Base-by-base conservation (phyloP, 1,139 yeast species). In the Yamadazyma siamensis region DNA sequence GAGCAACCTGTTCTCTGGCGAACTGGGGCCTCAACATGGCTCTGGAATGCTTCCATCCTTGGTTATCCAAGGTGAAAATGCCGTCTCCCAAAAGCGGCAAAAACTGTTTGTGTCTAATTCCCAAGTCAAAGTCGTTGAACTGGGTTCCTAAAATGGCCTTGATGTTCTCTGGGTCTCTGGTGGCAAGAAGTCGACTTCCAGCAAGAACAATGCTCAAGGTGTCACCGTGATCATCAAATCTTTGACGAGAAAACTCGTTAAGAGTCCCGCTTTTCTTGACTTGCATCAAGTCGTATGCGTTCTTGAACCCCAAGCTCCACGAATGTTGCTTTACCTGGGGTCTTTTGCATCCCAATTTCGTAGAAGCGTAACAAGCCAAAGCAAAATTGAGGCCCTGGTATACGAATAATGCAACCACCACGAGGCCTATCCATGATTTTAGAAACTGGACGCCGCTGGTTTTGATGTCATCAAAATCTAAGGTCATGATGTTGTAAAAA, bases 1-100 rank as follows among this genome's bases (percentile, higher is more conserved):
- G 77, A 9, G 71, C 61, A 20, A 75, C 65, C 45, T 72, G 77
- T 40, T 72, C 77, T 33, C 75, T 57, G 15, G 72, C 61, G 50
- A 75, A 75, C 48, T 73, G 78, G 1, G 81, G 80, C 34, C 80
- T 59, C 43, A 75, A 61, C 69, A 75, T 54, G 10, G 75, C 67
- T 28, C 80, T 54, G 11, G 77, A 65, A 46, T 73, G 77, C 43
- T 71, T 68, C 80, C 80, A 75, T 2, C 71, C 75, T 21, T 56
- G 64, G n/a, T 76, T 75, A 34, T 70, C 75, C 23, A 71, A 58
- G 1, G 80, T 73, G 54, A 75, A 75, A 38, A 75, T 73, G 11
- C 81, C 80, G 36, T 71, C 71, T 3, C 80, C 80, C 31, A 75
- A 55, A 21, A 71, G 49, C 6, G 76, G 71, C 26, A 41, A 41